Percentiles rank a stretch among this genome's conserved stretches.
Evolutionary conservation across 2,329 filamentous ascomycete species (phyloP).

Genomic region (Purpureocillium lavendulum): DNA sequence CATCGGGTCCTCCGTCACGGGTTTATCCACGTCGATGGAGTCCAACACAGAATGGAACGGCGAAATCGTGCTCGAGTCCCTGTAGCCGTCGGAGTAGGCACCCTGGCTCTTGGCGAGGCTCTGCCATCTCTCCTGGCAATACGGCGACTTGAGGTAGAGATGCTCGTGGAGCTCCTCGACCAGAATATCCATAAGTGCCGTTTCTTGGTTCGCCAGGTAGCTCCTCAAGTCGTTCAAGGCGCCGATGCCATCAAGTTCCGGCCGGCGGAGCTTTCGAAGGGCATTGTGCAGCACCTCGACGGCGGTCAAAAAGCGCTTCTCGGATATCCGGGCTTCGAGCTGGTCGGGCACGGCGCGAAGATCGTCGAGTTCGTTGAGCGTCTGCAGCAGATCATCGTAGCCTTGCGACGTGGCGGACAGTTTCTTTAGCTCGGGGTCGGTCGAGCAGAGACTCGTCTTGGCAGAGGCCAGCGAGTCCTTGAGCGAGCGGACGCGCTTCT

Average conservation of each 20-base stretch:
- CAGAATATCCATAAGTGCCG: slow-evolving; percentile 82
- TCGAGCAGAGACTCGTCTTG: slow-evolving; percentile 72
- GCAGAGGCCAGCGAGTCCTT: slow-evolving; percentile 77
- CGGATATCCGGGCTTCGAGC: slow-evolving; percentile 87
- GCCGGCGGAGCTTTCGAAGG: slow-evolving; percentile 71
- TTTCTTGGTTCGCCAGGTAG: slow-evolving; percentile 91
- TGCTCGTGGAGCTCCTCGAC: slow-evolving; percentile 98
- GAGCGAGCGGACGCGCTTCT: slow-evolving; percentile 72
- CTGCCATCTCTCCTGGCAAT: slow-evolving; percentile 95
- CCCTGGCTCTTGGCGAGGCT: slow-evolving; percentile 62
- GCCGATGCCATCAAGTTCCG: slow-evolving; percentile 85
- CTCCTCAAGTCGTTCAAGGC: slow-evolving; percentile 77
- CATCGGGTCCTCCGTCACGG: slow-evolving; percentile 75
- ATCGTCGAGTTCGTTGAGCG: slow-evolving; percentile 77
- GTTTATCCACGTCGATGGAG: slow-evolving; percentile 48
- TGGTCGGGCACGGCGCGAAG: slow-evolving; percentile 84
- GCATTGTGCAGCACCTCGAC: slow-evolving; percentile 89
- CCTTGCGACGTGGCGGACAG: slow-evolving; percentile 79
- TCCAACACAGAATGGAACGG: slow-evolving; percentile 55
- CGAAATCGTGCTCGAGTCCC: slow-evolving; percentile 34
- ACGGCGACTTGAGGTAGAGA: slow-evolving; percentile 93
- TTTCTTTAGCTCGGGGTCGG: slow-evolving; percentile 85
- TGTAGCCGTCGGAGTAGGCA: slow-evolving; percentile 38
- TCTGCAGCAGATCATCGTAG: slow-evolving; percentile 83
- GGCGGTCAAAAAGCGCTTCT: slow-evolving; percentile 88